These are phyloP conservation scores for Russula earlei DNA, from an alignment of 768 basidiomycete genomes.

Conservation along the genomic window DNA sequence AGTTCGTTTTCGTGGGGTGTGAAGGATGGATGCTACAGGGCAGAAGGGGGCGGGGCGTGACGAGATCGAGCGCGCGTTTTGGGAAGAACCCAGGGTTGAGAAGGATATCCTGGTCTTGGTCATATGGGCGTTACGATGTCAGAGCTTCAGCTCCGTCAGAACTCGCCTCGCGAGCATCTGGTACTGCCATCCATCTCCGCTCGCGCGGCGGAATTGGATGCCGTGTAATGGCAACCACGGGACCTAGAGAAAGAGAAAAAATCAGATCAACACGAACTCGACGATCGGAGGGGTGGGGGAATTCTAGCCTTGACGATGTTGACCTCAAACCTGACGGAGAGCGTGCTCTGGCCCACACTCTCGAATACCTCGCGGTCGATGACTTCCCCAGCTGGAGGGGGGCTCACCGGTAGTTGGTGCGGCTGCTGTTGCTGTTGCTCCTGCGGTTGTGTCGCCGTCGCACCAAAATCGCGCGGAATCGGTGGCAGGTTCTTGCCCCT, in stretches of 20 bases:
- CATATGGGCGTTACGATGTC: conserved; percentile 7
- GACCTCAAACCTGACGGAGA: conserved; percentile 93
- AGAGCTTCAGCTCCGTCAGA: conserved; percentile 81
- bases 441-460: conserved; percentile 20
- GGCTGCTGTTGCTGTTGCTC: conserved; percentile 17
- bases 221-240: conserved; percentile 91
- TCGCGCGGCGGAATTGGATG: conserved; percentile 85
- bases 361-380: conserved; percentile 64
- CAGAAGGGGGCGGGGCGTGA: too few species aligned
- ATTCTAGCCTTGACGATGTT: conserved; percentile 82
- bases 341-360: conserved; percentile 58
- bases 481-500: conserved; percentile 66
- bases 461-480: conserved; percentile 63
- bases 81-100: background rate
- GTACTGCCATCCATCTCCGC: conserved; percentile 95
- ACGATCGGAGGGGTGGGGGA: too few species aligned
- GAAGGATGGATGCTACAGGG: too few species aligned
- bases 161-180: conserved; percentile 89
- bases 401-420: background rate
- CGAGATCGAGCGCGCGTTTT: background rate
- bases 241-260: conserved; percentile 41
- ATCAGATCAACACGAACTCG: too few species aligned
- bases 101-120: background rate
- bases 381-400: conserved; percentile 60
- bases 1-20: too few species aligned